Conservation (phyloP, 495 filamentous ascomycete genomes). For the Articulospora tetracladia region DNA sequence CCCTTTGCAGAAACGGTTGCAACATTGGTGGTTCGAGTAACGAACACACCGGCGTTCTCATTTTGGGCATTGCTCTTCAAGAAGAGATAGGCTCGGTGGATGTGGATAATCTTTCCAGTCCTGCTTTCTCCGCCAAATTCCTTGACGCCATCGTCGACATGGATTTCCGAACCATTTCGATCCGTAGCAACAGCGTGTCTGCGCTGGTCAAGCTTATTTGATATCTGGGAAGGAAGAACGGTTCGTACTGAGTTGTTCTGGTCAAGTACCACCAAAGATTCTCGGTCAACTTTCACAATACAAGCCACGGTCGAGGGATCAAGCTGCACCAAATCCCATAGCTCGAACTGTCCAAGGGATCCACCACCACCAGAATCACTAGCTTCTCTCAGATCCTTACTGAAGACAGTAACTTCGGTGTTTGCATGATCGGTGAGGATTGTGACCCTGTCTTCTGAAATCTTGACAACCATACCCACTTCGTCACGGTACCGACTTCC, state of each 20-base stretch:
- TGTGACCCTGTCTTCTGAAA: slow-evolving; percentile 86
- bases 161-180: slow-evolving; percentile 88
- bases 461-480: slow-evolving; percentile 93
- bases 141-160: slow-evolving; percentile 85
- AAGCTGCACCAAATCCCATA: slow-evolving; percentile 92
- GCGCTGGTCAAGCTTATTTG: slow-evolving; percentile 76
- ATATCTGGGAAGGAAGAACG: slow-evolving; percentile 85
- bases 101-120: slow-evolving; percentile 84
- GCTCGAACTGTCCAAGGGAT: slow-evolving; percentile 77
- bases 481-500: slow-evolving; percentile 91
- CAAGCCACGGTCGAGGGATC: slow-evolving; percentile 89
- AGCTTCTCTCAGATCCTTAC: slow-evolving; percentile 91
- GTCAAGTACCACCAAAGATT: slow-evolving; percentile 84
- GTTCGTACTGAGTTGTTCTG: slow-evolving; percentile 81
- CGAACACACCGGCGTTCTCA: slow-evolving; percentile 88
- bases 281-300: slow-evolving; percentile 91
- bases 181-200: slow-evolving; percentile 87
- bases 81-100: slow-evolving; percentile 86
- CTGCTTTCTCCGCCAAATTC: slow-evolving; percentile 83
- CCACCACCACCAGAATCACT: slow-evolving; percentile 81
- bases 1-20: slow-evolving; percentile 89
- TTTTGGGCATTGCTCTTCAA: slow-evolving; percentile 75
- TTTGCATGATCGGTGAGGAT: slow-evolving; percentile 86
- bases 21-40: slow-evolving; percentile 80
- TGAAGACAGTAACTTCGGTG: slow-evolving; percentile 95